phyloP scores from a whole-genome alignment of 768 basidiomycete species.

The Naganishia randhawae region DNA sequence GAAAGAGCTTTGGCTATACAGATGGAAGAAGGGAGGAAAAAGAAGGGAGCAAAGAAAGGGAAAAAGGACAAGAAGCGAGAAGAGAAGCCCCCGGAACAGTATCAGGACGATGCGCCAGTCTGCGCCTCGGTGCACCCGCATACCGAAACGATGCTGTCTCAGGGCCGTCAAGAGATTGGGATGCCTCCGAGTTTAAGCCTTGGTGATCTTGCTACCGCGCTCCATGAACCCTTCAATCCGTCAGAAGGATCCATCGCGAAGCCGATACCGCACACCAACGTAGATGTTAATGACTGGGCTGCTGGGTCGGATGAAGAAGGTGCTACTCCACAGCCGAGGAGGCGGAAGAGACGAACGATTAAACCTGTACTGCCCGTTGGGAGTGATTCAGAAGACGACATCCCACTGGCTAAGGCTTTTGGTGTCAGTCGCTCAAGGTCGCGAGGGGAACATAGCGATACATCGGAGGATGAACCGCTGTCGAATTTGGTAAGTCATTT shows the following conservation, averaged over 20 bases:
- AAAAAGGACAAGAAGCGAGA: slow-evolving; percentile 53
- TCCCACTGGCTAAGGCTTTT: slow-evolving; percentile 42
- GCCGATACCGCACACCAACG: background rate
- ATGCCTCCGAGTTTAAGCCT: slow-evolving; percentile 3
- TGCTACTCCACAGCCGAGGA: background rate
- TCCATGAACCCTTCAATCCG: slow-evolving; percentile 1
- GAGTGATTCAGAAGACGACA: slow-evolving; percentile 33
- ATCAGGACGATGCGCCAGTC: slow-evolving; percentile 43
- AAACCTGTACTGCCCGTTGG: slow-evolving; percentile 1
- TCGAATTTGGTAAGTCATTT: slow-evolving; percentile 23
- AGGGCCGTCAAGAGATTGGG: background rate
- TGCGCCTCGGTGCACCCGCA: slow-evolving; percentile 36
- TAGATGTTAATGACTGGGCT: slow-evolving; percentile 35
- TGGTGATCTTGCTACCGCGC: background rate
- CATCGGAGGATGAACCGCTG: slow-evolving; percentile 31
- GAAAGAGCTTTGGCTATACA: slow-evolving; percentile 53
- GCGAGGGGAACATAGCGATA: background rate
- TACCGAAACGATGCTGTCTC: slow-evolving; percentile 3
- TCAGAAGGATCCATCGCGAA: background rate
- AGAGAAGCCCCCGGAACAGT: slow-evolving; percentile 55
- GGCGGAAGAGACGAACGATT: slow-evolving; percentile 18
- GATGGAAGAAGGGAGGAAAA: slow-evolving; percentile 8
- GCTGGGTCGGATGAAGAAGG: slow-evolving; percentile 29
- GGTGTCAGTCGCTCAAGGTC: background rate
- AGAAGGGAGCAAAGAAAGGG: slow-evolving; percentile 45